A percentile compares a stretch with the other conserved stretches of the same genome.
Evolutionary conservation across 306 rosid species (phyloP).

Genomic region (peach (Prunus persica)): DNA sequence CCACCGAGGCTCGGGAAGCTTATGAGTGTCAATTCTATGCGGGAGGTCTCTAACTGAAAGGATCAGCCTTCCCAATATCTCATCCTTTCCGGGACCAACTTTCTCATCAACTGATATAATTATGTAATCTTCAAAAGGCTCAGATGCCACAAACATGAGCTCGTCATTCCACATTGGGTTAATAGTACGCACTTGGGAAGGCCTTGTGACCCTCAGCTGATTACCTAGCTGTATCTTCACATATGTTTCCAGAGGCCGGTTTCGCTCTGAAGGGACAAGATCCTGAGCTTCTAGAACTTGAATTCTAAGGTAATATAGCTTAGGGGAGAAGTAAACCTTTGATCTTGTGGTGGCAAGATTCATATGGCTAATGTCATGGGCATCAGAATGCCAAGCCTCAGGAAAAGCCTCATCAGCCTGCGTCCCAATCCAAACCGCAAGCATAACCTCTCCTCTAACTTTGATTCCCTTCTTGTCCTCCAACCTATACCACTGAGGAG

Average conservation of each 20-base stretch:
- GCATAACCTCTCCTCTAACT: conserved; percentile 74
- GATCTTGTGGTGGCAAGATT: conserved; percentile 74
- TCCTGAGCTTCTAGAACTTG: conserved; percentile 87
- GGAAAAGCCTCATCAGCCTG: conserved; percentile 94
- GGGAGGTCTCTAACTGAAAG: conserved; percentile 51
- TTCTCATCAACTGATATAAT: conserved; percentile 62
- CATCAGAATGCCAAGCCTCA: conserved; percentile 98
- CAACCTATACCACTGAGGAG: conserved; percentile 94
- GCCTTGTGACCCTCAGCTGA: conserved; percentile 51
- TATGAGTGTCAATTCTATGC: conserved; percentile 43
- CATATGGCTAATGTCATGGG: conserved; percentile 65
- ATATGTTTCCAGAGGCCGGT: conserved; percentile 40
- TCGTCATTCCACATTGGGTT: conserved; percentile 83
- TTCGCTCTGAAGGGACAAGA: conserved; percentile 57
- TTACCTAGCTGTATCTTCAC: conserved; percentile 61
- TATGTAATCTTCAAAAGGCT: conserved; percentile 77
- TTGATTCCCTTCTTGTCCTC: conserved; percentile 64
- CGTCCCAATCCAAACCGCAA: conserved; percentile 97
- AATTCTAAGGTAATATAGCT: conserved; percentile 74
- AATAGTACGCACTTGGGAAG: conserved; percentile 32
- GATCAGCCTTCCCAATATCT: conserved; percentile 59
- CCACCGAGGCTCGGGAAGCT: conserved; percentile 76
- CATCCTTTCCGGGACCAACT: conserved; percentile 53
- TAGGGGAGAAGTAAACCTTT: conserved; percentile 89
- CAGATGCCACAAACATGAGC: conserved; percentile 85